Percentiles rank a stretch among this genome's conserved stretches.
phyloP scores from a whole-genome alignment of 768 basidiomycete genomes.

The Amanita brunnescens region DNA sequence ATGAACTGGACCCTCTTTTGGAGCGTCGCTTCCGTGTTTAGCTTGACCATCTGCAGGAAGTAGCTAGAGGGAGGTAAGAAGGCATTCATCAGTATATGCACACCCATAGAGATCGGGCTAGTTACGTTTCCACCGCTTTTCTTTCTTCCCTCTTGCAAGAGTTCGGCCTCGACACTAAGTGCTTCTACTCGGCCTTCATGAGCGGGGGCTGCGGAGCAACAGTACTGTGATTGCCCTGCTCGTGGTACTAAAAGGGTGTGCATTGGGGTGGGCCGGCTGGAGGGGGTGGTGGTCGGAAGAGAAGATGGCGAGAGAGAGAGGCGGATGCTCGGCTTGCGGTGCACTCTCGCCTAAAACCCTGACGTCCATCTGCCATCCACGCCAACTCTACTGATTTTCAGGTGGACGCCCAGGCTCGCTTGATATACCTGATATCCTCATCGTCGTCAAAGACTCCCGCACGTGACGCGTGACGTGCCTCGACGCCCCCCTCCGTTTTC shows the following conservation, averaged over 20 bases:
- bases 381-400: too few species aligned
- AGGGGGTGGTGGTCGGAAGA: conserved; percentile 26
- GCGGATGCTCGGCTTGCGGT: too few species aligned
- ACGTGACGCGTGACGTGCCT: too few species aligned
- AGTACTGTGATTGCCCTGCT: conserved; percentile 69
- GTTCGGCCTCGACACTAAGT: conserved; percentile 53
- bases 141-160: conserved; percentile 58
- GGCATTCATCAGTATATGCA: conserved; percentile 27
- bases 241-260: conserved; percentile 67
- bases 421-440: too few species aligned
- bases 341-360: too few species aligned
- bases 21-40: conserved; percentile 70
- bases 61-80: conserved; percentile 30
- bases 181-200: conserved; percentile 59
- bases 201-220: conserved; percentile 56
- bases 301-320: conserved; percentile 15
- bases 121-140: conserved; percentile 70
- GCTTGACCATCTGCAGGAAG: conserved; percentile 73
- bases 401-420: too few species aligned
- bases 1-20: conserved; percentile 78
- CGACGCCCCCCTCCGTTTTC: too few species aligned
- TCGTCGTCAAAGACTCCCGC: too few species aligned
- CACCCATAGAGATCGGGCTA: conserved; percentile 10
- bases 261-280: conserved; percentile 27
- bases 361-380: too few species aligned